phyloP scores from a whole-genome alignment of 1,139 yeast genomes.

The Lodderomyces elongisporus region DNA sequence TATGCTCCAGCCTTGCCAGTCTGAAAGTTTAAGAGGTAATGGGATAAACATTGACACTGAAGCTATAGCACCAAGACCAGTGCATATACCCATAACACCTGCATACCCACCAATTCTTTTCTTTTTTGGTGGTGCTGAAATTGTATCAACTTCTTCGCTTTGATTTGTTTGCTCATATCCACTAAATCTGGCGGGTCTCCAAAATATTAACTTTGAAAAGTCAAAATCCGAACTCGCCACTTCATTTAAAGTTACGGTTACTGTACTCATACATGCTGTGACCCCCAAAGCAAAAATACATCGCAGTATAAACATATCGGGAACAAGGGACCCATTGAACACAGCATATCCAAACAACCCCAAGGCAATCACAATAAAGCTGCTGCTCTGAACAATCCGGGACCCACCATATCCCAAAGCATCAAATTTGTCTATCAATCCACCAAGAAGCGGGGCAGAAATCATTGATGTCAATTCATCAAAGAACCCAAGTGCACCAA shows the following conservation, averaged over 20 bases:
- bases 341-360: constrained; percentile 48
- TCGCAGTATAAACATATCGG: constrained; percentile 49
- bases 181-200: constrained; percentile 15
- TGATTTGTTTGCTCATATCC: background rate
- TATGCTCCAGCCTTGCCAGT: constrained; percentile 21
- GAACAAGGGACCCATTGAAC: constrained; percentile 24
- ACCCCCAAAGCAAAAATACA: constrained; percentile 57
- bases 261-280: constrained; percentile 47
- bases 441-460: constrained; percentile 61
- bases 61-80: constrained; percentile 68
- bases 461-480: constrained; percentile 57
- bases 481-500: constrained; percentile 58
- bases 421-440: constrained; percentile 47
- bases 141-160: background rate
- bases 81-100: constrained; percentile 56
- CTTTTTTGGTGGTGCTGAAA: background rate
- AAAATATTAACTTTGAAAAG: constrained; percentile 21
- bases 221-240: constrained; percentile 43
- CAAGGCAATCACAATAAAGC: constrained; percentile 44
- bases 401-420: constrained; percentile 38
- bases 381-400: constrained; percentile 43
- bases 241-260: constrained; percentile 51
- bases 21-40: constrained; percentile 38
- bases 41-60: constrained; percentile 48
- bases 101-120: constrained; percentile 50